Evolutionary conservation across 306 rosid genomes (phyloP).

Genomic region (Cajanus cajan): DNA sequence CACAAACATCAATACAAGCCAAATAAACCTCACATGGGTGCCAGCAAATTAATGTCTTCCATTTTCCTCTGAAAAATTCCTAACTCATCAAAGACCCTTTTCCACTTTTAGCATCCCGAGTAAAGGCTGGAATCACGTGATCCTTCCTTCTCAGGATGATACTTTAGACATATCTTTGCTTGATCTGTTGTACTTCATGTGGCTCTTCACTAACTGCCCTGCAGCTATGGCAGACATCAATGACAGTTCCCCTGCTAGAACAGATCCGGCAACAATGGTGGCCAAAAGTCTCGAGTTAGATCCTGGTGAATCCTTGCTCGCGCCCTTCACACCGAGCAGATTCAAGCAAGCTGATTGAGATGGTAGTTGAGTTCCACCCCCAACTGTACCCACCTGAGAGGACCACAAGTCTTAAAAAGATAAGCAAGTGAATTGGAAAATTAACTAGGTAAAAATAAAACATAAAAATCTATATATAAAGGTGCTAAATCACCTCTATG

Average conservation of each 20-base stretch:
- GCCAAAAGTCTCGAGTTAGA: conserved; percentile 56
- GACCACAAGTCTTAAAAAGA: not conserved
- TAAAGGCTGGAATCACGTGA: conserved; percentile 8
- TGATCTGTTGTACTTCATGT: conserved; percentile 67
- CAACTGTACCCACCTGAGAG: conserved; percentile 60
- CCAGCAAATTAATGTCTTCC: not conserved
- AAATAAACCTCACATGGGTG: conserved; percentile 1
- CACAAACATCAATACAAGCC: conserved; percentile 24
- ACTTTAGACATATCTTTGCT: conserved; percentile 34
- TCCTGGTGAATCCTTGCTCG: conserved; percentile 56
- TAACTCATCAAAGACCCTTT: not conserved
- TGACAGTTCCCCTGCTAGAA: conserved; percentile 59
- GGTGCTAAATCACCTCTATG: conserved; percentile 49
- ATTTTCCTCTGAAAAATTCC: not conserved
- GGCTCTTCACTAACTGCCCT: conserved; percentile 58
- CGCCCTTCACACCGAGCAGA: conserved; percentile 65
- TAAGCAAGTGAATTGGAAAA: not conserved
- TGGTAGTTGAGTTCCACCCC: conserved; percentile 69
- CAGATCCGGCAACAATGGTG: conserved; percentile 55
- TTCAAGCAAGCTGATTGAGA: conserved; percentile 72
- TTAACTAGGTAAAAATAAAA: not conserved
- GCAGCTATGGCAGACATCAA: conserved; percentile 61
- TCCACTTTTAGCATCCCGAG: not conserved
- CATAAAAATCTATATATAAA: not conserved
- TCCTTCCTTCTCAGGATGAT: conserved; percentile 21